Evolutionary conservation across 1,284 basidiomycete genomes (phyloP).

Genomic region (Sphagnurus paluster): DNA sequence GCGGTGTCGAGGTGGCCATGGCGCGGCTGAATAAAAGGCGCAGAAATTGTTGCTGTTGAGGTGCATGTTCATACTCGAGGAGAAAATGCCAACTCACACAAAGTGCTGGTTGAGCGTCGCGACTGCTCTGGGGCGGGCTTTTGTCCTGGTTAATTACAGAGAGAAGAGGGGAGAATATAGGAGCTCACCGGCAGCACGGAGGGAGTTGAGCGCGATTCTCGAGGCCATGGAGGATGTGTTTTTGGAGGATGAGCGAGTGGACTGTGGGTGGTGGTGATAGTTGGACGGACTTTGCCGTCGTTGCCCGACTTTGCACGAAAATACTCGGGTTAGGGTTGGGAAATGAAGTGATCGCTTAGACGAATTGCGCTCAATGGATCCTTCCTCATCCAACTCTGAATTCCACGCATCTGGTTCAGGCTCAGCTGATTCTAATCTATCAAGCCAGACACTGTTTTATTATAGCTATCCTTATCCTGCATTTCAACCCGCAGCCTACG

Average conservation of each 20-base stretch:
- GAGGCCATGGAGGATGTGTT: slow-evolving; percentile 55
- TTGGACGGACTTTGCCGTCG: slow-evolving; percentile 8
- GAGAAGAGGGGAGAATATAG: slow-evolving; percentile 2
- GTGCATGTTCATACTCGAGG: background rate
- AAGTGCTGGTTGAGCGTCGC: slow-evolving; percentile 52
- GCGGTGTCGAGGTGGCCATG: slow-evolving; percentile 62
- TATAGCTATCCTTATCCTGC: no score
- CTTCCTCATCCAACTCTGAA: no score
- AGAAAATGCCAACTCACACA: slow-evolving; percentile 42
- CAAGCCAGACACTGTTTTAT: no score
- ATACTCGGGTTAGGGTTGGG: background rate
- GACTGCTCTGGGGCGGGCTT: slow-evolving; percentile 60
- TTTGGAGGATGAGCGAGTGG: slow-evolving; percentile 4
- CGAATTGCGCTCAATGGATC: no score
- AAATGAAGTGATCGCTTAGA: no score
- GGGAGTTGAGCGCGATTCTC: slow-evolving; percentile 66
- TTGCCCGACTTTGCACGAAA: slow-evolving; percentile 12
- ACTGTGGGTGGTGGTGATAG: background rate
- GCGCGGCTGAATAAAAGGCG: slow-evolving; percentile 58
- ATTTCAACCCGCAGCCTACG: no score
- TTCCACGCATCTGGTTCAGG: no score
- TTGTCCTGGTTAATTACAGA: no score
- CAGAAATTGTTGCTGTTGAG: slow-evolving; percentile 7
- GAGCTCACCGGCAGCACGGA: slow-evolving; percentile 56
- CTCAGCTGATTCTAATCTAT: no score